Conservation (phyloP, 2,329 filamentous ascomycete species). For the Arthrobotrys pseudoclavata region DNA sequence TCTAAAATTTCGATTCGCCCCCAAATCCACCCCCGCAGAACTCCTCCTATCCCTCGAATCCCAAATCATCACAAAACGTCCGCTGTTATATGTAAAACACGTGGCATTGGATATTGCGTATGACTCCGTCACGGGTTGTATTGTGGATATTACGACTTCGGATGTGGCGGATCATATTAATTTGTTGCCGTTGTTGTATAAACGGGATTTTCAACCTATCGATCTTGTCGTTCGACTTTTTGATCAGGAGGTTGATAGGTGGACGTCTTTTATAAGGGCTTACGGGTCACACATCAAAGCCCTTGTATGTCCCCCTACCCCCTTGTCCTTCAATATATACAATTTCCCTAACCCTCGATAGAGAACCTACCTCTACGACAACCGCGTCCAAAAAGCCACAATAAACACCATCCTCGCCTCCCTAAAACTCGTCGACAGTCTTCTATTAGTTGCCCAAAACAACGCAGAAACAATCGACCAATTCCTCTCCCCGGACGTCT, state of each 20-base stretch:
- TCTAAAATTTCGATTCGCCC: slow-evolving; percentile 55
- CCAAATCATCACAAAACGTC: slow-evolving; percentile 49
- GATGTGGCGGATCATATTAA: slow-evolving; percentile 56
- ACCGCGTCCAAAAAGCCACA: slow-evolving; percentile 57
- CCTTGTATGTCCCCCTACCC: slow-evolving; percentile 20
- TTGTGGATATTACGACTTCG: slow-evolving; percentile 55
- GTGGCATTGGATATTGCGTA: slow-evolving; percentile 49
- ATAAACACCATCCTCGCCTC: slow-evolving; percentile 59
- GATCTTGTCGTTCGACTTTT: slow-evolving; percentile 52
- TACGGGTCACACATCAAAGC: slow-evolving; percentile 58
- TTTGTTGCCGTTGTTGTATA: slow-evolving; percentile 48
- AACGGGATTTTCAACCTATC: slow-evolving; percentile 57
- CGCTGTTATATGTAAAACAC: slow-evolving; percentile 52
- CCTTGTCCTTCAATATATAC: neutral
- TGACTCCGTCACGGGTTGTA: slow-evolving; percentile 29
- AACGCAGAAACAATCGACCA: slow-evolving; percentile 52
- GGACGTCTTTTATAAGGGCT: slow-evolving; percentile 48
- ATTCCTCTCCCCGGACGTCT: slow-evolving; percentile 50
- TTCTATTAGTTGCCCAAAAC: slow-evolving; percentile 52
- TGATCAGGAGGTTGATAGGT: slow-evolving; percentile 55
- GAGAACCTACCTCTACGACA: slow-evolving; percentile 58
- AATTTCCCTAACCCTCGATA: neutral
- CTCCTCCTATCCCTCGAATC: slow-evolving; percentile 48
- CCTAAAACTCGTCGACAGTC: slow-evolving; percentile 53
- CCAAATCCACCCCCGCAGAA: slow-evolving; percentile 34